Conservation (phyloP, 2,329 filamentous ascomycete genomes). For the Exophiala alcalophila region DNA sequence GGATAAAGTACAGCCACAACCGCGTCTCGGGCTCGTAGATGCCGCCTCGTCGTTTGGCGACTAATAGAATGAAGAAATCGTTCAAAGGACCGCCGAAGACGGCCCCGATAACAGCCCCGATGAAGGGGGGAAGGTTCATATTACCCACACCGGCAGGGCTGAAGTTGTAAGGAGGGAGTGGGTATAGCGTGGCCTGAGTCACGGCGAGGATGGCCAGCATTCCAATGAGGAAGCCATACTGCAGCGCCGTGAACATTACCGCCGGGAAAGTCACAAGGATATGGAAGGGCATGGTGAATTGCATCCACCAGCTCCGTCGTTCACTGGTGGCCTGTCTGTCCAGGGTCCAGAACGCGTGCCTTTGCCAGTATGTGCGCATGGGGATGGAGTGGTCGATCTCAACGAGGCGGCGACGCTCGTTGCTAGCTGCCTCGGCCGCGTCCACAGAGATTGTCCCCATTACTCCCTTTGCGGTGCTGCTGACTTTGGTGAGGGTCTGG, state of each 20-base stretch:
- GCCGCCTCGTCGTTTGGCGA: constrained; percentile 46
- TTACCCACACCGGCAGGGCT: constrained; percentile 35
- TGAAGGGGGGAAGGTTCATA: constrained; percentile 37
- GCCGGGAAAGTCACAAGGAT: constrained; percentile 39
- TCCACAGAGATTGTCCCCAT: constrained; percentile 11
- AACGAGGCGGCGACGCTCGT: constrained; percentile 22
- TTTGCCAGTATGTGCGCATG: constrained; percentile 31
- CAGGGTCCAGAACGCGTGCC: constrained; percentile 31
- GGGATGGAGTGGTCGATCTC: constrained; percentile 33
- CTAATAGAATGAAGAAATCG: constrained; percentile 41
- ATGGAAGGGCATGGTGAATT: constrained; percentile 35
- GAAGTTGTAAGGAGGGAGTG: constrained; percentile 37
- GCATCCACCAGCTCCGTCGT: constrained; percentile 33
- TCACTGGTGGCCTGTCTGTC: constrained; percentile 24
- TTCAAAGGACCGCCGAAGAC: constrained; percentile 42
- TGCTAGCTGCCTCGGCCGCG: constrained; percentile 15
- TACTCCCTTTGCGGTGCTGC: constrained; percentile 11
- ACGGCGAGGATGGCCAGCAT: constrained; percentile 37
- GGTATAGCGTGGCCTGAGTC: constrained; percentile 38
- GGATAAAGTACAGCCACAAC: constrained; percentile 39
- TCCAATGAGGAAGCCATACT: constrained; percentile 41
- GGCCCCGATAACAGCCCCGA: constrained; percentile 42
- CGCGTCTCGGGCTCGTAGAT: constrained; percentile 52
- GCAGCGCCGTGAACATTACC: constrained; percentile 41
- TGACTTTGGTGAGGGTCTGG: constrained; percentile 15